These are phyloP conservation scores for Dendrocalamus latiflorus DNA, from an alignment of 202 grass and related monocot genomes.

Conservation along the genomic window DNA sequence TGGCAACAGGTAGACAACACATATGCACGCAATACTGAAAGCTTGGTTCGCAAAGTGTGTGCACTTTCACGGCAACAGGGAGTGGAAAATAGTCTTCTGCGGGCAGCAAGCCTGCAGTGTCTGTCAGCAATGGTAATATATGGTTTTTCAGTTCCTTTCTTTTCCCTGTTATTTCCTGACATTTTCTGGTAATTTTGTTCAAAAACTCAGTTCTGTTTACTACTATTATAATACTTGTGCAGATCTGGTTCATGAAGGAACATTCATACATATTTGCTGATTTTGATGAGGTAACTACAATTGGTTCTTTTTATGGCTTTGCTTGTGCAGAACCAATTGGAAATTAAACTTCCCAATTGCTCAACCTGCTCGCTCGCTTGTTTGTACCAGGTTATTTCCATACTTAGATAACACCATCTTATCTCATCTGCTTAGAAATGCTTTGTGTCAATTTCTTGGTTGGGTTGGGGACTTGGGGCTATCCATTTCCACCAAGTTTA, in stretches of 20 bases:
- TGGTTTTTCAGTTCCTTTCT: too few relatives aligned
- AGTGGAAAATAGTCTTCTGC: too few relatives aligned
- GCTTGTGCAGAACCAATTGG: not conserved
- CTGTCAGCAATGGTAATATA: too few relatives aligned
- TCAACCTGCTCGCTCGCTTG: not conserved
- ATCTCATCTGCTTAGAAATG: not conserved
- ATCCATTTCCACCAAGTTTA: not conserved
- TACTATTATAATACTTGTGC: too few relatives aligned
- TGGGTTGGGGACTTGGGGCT: not conserved
- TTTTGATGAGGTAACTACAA: slow-evolving; percentile 69
- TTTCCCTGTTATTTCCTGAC: too few relatives aligned
- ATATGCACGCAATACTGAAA: slow-evolving; percentile 75
- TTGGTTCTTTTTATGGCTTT: slow-evolving; percentile 15
- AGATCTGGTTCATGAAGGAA: too few relatives aligned
- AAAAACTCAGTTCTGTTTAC: too few relatives aligned
- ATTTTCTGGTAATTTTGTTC: too few relatives aligned
- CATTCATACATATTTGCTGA: slow-evolving; percentile 80
- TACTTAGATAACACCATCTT: not conserved
- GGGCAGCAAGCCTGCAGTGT: too few relatives aligned
- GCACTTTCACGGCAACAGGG: too few relatives aligned
- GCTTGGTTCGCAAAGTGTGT: slow-evolving; percentile 80
- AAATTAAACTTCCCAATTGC: not conserved
- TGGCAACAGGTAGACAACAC: too few relatives aligned
- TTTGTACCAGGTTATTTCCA: not conserved
- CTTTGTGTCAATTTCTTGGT: not conserved